These are phyloP conservation scores for Pseudogymnoascus sp. DNA, from an alignment of 2,329 filamentous ascomycete genomes.

Conservation along the genomic window DNA sequence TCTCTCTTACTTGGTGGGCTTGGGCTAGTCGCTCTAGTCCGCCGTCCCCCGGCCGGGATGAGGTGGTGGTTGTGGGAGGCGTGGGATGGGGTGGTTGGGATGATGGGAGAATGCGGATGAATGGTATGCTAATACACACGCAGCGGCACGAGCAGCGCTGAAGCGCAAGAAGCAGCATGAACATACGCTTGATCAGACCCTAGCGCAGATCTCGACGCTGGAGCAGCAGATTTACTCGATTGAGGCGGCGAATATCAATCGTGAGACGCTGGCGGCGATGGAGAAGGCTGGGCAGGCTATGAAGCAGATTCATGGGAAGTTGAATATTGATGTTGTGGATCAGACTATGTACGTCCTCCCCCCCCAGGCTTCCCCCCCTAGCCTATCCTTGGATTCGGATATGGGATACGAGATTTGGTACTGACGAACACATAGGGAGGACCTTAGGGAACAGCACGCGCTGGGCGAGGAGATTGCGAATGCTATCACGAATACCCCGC, in stretches of 20 bases:
- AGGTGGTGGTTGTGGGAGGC: too few species aligned
- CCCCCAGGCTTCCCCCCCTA: background rate
- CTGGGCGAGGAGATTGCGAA: slow-evolving; percentile 88
- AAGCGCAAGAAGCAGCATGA: slow-evolving; percentile 93
- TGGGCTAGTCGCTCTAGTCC: too few species aligned
- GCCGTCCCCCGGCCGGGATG: too few species aligned
- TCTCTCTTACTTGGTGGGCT: too few species aligned
- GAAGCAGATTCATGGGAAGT: slow-evolving; percentile 82
- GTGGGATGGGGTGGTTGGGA: background rate
- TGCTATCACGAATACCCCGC: slow-evolving; percentile 65
- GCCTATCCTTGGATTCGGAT: background rate
- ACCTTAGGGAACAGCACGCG: slow-evolving; percentile 81
- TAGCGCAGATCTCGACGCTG: slow-evolving; percentile 79
- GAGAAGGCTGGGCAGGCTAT: slow-evolving; percentile 83
- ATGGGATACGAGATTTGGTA: background rate
- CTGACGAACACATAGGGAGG: slow-evolving; percentile 48
- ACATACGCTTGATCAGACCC: slow-evolving; percentile 83
- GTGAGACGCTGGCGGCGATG: slow-evolving; percentile 91
- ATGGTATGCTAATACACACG: slow-evolving; percentile 17
- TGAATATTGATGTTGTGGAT: slow-evolving; percentile 92
- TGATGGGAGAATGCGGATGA: too few species aligned
- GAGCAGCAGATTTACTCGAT: slow-evolving; percentile 96
- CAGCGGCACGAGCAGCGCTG: slow-evolving; percentile 83
- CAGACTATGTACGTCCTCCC: slow-evolving; percentile 68
- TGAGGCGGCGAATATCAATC: slow-evolving; percentile 97